A percentile compares a stretch with the other conserved stretches of the same genome.
phyloP scores from a whole-genome alignment of 805 yeast species.

The Metschnikowia borealis region DNA sequence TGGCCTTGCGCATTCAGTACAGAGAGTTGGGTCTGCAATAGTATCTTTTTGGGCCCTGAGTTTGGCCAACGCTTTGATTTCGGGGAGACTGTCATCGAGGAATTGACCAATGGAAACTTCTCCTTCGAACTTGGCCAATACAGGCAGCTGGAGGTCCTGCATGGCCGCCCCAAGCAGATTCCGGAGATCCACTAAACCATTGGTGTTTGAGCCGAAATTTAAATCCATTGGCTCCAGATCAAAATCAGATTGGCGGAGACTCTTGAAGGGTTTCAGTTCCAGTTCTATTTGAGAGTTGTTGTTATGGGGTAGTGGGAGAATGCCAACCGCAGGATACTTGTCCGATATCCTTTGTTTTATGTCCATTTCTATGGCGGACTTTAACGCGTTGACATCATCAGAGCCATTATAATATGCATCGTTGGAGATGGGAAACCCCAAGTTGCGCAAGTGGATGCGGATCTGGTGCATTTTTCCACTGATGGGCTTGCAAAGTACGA shows the following conservation, averaged over 20 bases:
- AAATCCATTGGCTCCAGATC: no score
- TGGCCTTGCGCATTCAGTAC: slow-evolving; percentile 16
- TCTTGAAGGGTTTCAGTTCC: no score
- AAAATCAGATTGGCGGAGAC: no score
- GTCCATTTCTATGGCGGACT: slow-evolving; percentile 7
- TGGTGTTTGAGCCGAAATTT: no score
- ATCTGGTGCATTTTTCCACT: slow-evolving; percentile 59
- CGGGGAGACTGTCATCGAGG: not conserved
- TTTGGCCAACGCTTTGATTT: not conserved
- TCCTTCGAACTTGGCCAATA: not conserved
- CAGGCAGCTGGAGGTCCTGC: not conserved
- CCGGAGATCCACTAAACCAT: no score
- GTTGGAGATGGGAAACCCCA: slow-evolving; percentile 27
- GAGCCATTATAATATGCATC: slow-evolving; percentile 13
- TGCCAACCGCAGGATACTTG: not conserved
- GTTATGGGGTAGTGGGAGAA: not conserved
- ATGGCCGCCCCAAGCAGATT: not conserved
- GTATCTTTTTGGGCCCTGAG: not conserved
- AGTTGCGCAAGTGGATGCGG: slow-evolving; percentile 48
- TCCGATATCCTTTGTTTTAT: slow-evolving; percentile 3
- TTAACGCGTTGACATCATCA: slow-evolving; percentile 2
- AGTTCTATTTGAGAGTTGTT: not conserved
- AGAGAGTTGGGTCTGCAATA: not conserved
- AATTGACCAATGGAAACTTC: not conserved
- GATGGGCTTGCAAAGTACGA: slow-evolving; percentile 46